Percentiles rank a stretch among this genome's conserved stretches.
phyloP scores from a whole-genome alignment of 1,139 yeast genomes.

The Pichia sp. region DNA sequence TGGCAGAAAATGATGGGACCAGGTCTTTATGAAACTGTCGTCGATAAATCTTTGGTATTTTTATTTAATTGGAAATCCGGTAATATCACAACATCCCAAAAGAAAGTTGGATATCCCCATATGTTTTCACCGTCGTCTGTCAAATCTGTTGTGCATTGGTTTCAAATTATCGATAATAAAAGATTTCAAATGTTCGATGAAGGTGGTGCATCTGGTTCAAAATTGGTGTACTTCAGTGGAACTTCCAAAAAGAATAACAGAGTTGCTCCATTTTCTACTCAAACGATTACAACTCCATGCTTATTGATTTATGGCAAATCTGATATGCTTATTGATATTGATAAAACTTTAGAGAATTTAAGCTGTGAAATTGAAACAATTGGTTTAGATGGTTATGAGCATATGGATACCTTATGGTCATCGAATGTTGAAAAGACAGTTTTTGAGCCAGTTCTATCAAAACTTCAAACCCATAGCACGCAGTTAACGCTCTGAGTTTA shows the following conservation, averaged over 20 bases:
- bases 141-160: conserved; percentile 43
- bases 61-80: conserved; percentile 40
- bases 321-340: conserved; percentile 39
- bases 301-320: conserved; percentile 38
- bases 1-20: conserved; percentile 41
- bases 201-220: conserved; percentile 35
- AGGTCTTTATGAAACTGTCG: conserved; percentile 33
- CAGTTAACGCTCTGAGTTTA: background rate
- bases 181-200: conserved; percentile 46
- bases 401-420: conserved; percentile 91
- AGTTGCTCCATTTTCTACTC: conserved; percentile 51
- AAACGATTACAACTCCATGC: conserved; percentile 39
- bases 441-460: conserved; percentile 20
- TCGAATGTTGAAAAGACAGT: conserved; percentile 57
- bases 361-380: conserved; percentile 33
- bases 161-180: conserved; percentile 38
- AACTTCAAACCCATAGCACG: background rate
- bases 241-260: conserved; percentile 34
- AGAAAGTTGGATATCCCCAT: conserved; percentile 40
- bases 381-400: conserved; percentile 59
- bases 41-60: conserved; percentile 34
- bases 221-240: conserved; percentile 25
- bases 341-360: conserved; percentile 27
- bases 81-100: conserved; percentile 34
- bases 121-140: conserved; percentile 45